Base-by-base conservation (phyloP, 139 green algal species). In the Tetradesmus obliquus region DNA sequence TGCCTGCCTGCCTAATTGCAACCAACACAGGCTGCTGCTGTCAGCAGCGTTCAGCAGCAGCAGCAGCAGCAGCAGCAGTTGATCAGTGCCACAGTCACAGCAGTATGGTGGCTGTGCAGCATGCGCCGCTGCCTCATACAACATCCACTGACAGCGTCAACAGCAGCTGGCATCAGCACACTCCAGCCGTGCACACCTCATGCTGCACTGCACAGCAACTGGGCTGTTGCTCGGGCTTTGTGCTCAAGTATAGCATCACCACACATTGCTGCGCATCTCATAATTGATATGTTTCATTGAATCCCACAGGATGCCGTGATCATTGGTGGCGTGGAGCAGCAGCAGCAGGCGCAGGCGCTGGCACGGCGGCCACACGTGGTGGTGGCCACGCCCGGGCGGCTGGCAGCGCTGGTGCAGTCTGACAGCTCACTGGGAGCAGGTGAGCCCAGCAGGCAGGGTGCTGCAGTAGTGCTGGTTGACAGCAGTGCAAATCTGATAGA, bases 261-360 rank as follows among this genome's bases (percentile, higher is more conserved):
- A 45, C 32, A 45, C 32, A 45, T 45, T 45, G 32, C 32, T 45
- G 32, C 32, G 32, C 32, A 45, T 45, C 32, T 45, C 32, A 45
- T 45, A 45, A 45, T 91, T 79, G 55, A 54, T 24, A 13, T 89
- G 62, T 91, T 20, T 69, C 55, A 19, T 53, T 15, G 74, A 51
- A 22, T 53, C 54, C 45, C 93, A 85, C 93, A 96, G 88, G 94
- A 97, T 22, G 62, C 79, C 7, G 97, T 99, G 4, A 92, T 99
- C 8, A 95, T 99, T 57, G 98, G 98, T 20, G 98, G 98, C 3
- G 92, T 99, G 90, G 97, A 99, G 88, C 95, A 97, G 95, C 94
- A 96, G 85, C 57, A 86, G 58, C 98, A 99, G 93, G 93, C 96
- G 1, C 92, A 93, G 86, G 94, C 96, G 51, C 95, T 99, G 3